Conservation (phyloP, 1,284 basidiomycete species). For the Malassezia globosa region DNA sequence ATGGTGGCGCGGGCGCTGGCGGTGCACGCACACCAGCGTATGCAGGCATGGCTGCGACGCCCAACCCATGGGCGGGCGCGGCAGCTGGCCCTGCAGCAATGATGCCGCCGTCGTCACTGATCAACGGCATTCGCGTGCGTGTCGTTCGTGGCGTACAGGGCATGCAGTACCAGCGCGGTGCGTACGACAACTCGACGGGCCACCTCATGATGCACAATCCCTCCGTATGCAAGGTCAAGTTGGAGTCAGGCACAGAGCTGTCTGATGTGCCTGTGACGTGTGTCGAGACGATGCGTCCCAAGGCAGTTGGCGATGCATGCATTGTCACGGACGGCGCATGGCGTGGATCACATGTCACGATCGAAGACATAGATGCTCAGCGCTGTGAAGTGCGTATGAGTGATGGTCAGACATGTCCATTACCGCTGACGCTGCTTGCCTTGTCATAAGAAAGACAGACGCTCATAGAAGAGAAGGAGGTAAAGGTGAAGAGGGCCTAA, state of each 20-base stretch:
- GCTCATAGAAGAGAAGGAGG: slow-evolving; percentile 6
- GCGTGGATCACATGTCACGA: slow-evolving; percentile 11
- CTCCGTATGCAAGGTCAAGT: slow-evolving; percentile 4
- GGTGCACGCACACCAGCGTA: slow-evolving; percentile 1
- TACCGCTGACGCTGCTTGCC: slow-evolving; percentile 6
- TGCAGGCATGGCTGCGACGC: neutral
- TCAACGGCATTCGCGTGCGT: slow-evolving; percentile 16
- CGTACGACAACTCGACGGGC: slow-evolving; percentile 11
- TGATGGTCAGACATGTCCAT: slow-evolving; percentile 2
- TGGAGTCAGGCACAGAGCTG: slow-evolving; percentile 12
- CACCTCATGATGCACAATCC: slow-evolving; percentile 6
- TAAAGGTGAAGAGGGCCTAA: neutral
- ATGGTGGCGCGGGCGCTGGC: neutral
- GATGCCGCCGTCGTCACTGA: neutral
- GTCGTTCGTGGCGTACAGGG: slow-evolving; percentile 6
- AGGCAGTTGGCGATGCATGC: slow-evolving; percentile 7
- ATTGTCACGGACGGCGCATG: slow-evolving; percentile 12
- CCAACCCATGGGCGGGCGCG: slow-evolving; percentile 12
- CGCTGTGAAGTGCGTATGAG: slow-evolving; percentile 1
- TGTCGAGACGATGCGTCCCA: slow-evolving; percentile 12
- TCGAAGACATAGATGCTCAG: neutral
- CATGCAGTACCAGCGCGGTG: slow-evolving; percentile 16
- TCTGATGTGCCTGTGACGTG: slow-evolving; percentile 13
- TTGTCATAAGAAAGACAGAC: too few relatives aligned
- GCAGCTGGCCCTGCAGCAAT: neutral